Evolutionary conservation across 257 asterid genomes (phyloP).

Genomic region (Verbascum thapsus): DNA sequence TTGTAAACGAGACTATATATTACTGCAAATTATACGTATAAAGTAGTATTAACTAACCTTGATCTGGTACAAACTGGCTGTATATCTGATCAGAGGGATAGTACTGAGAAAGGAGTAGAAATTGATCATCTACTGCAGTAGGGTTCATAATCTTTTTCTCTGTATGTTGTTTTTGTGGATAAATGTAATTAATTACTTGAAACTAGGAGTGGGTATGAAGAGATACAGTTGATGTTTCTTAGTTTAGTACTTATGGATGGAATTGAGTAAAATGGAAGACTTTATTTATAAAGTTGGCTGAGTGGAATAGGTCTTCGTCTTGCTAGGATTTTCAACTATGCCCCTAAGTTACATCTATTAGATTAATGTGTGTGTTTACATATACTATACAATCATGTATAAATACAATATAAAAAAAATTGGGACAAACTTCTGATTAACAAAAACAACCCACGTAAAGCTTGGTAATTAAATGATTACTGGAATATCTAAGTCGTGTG

Average conservation of each 20-base stretch:
- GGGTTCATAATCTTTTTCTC: conserved; percentile 40
- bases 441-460: too few relatives aligned
- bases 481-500: too few relatives aligned
- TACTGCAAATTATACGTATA: too few relatives aligned
- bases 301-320: conserved; percentile 33
- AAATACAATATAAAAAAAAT: too few relatives aligned
- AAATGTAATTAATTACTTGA: too few relatives aligned
- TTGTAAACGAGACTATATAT: too few relatives aligned
- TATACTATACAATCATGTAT: background rate
- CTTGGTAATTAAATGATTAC: too few relatives aligned
- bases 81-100: conserved; percentile 24
- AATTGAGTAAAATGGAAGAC: conserved; percentile 19
- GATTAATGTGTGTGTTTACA: background rate
- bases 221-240: too few relatives aligned
- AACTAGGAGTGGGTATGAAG: too few relatives aligned
- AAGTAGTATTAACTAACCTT: conserved; percentile 27
- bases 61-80: conserved; percentile 19
- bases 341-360: conserved; percentile 32
- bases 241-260: conserved; percentile 29
- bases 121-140: conserved; percentile 46
- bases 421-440: too few relatives aligned
- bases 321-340: conserved; percentile 35
- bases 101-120: conserved; percentile 49
- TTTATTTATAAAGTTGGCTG: conserved; percentile 48
- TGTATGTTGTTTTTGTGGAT: too few relatives aligned